These are phyloP conservation scores for Bonia amplexicaulis DNA, from an alignment of 176 grass and related monocot species.

Conservation along the genomic window DNA sequence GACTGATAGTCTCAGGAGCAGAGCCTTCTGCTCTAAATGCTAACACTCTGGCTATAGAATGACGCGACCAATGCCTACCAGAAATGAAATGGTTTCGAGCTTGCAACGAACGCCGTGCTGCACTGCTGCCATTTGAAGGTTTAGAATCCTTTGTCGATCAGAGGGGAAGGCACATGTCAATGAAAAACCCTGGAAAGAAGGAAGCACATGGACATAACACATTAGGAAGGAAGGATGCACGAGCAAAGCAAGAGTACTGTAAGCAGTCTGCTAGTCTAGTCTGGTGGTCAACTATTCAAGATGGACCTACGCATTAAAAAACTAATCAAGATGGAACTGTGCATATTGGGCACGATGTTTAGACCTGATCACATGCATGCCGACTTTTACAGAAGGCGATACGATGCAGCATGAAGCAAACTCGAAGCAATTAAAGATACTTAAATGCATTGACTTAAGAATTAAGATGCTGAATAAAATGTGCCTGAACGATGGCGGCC, in stretches of 20 bases:
- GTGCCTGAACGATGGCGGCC: background rate
- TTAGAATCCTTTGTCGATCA: background rate
- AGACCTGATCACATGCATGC: background rate
- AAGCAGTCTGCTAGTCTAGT: background rate
- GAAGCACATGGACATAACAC: constrained; percentile 8
- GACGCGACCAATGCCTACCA: background rate
- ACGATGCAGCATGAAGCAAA: background rate
- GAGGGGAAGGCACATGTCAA: constrained; percentile 1
- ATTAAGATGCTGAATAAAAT: background rate
- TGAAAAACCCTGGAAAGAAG: background rate
- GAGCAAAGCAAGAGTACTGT: background rate
- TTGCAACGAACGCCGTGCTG: background rate
- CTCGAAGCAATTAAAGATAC: background rate
- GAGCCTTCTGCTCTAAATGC: background rate
- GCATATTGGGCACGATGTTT: background rate
- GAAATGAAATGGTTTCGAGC: background rate
- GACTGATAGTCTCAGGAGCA: background rate
- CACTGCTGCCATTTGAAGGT: background rate
- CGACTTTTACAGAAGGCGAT: background rate
- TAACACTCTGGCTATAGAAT: background rate
- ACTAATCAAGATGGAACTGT: background rate
- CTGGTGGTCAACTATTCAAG: constrained; percentile 5
- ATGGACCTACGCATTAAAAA: background rate
- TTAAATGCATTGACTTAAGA: background rate
- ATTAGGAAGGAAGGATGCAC: constrained; percentile 19